A percentile compares a stretch with the other conserved stretches of the same genome.
Evolutionary conservation across 225 moss, liverwort and hornwort genomes (phyloP).

Genomic region (Marchantia paleacea): DNA sequence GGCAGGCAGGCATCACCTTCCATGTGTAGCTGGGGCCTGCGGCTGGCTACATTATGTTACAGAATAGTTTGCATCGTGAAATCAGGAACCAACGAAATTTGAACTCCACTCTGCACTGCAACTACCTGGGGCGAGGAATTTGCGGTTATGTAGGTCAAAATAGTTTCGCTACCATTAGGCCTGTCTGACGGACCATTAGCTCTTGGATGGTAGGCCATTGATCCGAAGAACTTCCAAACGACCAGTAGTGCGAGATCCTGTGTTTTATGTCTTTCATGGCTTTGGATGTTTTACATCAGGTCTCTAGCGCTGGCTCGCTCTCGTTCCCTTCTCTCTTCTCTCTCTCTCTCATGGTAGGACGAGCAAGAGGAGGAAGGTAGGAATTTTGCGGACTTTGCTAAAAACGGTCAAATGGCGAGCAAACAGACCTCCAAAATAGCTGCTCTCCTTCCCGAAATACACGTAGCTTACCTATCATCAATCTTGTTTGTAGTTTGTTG

Average conservation of each 20-base stretch:
- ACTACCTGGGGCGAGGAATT: not conserved
- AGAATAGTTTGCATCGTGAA: not conserved
- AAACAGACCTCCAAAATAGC: not conserved
- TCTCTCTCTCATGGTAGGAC: not conserved
- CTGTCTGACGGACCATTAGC: not conserved
- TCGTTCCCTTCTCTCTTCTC: not conserved
- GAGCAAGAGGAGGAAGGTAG: too few species aligned
- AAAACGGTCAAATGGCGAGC: not conserved
- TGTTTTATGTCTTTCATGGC: not conserved
- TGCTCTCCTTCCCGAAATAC: not conserved
- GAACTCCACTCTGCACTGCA: not conserved
- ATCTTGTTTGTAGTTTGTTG: not conserved
- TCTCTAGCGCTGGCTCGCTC: too few species aligned
- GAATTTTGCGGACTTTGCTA: not conserved
- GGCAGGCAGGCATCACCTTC: not conserved
- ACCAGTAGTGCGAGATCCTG: not conserved
- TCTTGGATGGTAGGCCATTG: not conserved
- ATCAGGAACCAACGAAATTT: not conserved
- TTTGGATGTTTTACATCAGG: not conserved
- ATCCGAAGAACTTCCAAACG: not conserved
- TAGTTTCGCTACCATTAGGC: slow-evolving; percentile 11
- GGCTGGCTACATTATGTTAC: not conserved
- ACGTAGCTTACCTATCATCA: not conserved
- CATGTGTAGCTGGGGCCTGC: not conserved
- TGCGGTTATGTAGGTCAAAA: slow-evolving; percentile 4